phyloP scores from a whole-genome alignment of 108 stramenopile species.

The Skeletonema potamos region DNA sequence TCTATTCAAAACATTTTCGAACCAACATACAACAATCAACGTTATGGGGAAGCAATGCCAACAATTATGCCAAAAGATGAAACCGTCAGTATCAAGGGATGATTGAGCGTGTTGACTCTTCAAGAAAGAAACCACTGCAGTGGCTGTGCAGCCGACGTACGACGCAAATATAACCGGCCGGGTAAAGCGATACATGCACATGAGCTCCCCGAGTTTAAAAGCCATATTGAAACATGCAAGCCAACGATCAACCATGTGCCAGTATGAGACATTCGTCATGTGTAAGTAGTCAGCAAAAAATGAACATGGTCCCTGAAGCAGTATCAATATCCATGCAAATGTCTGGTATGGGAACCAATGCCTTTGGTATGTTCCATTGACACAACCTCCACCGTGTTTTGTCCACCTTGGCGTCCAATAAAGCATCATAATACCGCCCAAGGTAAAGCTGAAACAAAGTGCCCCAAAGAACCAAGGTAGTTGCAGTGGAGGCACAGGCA shows the following conservation, averaged over 20 bases:
- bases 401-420: conserved; percentile 31
- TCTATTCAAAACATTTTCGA: conserved; percentile 18
- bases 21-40: conserved; percentile 14
- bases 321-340: conserved; percentile 42
- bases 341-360: conserved; percentile 49
- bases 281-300: conserved; percentile 47
- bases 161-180: conserved; percentile 31
- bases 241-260: conserved; percentile 43
- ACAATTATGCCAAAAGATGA: conserved; percentile 47
- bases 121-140: conserved; percentile 35
- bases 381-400: conserved; percentile 6
- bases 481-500: conserved; percentile 46
- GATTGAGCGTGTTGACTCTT: conserved; percentile 32
- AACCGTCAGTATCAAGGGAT: conserved; percentile 29
- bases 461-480: conserved; percentile 47
- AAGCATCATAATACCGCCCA: conserved; percentile 38
- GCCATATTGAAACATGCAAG: conserved; percentile 33
- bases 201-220: conserved; percentile 30
- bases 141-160: conserved; percentile 5
- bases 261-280: conserved; percentile 35
- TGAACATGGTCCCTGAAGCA: conserved; percentile 48
- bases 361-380: neutral
- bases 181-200: conserved; percentile 38
- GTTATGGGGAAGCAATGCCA: conserved; percentile 47
- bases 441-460: conserved; percentile 45